Conservation (phyloP, 495 filamentous ascomycete genomes). For the Podospora bellae-mahoneyi region DNA sequence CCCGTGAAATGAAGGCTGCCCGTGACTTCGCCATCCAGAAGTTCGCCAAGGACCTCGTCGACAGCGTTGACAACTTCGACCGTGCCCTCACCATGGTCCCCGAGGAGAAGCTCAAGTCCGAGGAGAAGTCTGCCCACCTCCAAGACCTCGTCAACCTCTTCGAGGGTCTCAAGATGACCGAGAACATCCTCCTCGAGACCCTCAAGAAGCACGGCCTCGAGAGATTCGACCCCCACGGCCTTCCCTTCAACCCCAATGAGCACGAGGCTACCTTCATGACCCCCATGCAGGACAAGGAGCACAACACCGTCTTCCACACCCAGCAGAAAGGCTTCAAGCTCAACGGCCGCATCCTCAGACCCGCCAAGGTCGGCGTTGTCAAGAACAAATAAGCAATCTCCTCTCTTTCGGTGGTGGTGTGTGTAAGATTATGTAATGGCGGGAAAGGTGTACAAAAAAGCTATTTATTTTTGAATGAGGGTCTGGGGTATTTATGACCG, state of each 20-base stretch:
- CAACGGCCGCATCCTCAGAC: conserved; percentile 84
- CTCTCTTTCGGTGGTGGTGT: neutral
- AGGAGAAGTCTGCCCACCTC: conserved; percentile 52
- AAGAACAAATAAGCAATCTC: conserved; percentile 45
- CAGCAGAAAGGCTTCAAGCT: conserved; percentile 93
- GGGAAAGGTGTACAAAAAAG: neutral
- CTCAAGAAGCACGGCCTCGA: conserved; percentile 92
- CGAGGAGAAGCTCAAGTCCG: conserved; percentile 59
- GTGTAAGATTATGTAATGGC: conserved; percentile 1
- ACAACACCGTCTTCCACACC: conserved; percentile 84
- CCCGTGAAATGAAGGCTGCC: conserved; percentile 81
- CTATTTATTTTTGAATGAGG: conserved; percentile 7
- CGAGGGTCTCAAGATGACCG: conserved; percentile 90
- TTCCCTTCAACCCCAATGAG: conserved; percentile 89
- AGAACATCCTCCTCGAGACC: conserved; percentile 80
- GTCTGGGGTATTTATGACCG: conserved; percentile 1
- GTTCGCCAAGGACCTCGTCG: conserved; percentile 91
- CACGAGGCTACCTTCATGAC: conserved; percentile 96
- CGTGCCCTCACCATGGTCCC: conserved; percentile 80
- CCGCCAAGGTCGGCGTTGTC: conserved; percentile 93
- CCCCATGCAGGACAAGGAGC: conserved; percentile 75
- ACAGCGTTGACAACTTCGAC: conserved; percentile 94
- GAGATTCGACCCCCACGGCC: conserved; percentile 73
- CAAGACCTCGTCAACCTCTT: conserved; percentile 77
- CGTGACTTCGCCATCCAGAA: conserved; percentile 91